These are phyloP conservation scores for Alternaria burnsii DNA, from an alignment of 2,329 filamentous ascomycete species.

Conservation along the genomic window DNA sequence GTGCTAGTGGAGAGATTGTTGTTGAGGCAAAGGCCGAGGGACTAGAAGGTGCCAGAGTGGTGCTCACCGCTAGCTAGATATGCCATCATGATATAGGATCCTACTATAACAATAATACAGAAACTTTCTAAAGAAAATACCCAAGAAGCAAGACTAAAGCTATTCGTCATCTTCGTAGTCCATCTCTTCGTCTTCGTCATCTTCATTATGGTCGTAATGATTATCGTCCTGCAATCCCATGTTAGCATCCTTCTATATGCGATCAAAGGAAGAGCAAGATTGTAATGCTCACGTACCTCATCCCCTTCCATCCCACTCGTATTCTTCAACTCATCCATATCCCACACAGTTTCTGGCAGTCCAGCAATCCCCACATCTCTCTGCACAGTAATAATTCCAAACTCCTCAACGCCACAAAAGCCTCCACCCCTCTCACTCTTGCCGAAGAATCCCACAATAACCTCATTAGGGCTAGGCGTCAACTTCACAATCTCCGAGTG, in stretches of 20 bases:
- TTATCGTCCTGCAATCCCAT: background rate
- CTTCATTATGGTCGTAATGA: background rate
- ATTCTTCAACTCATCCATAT: constrained; percentile 56
- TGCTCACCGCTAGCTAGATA: constrained; percentile 11
- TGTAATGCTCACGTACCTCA: background rate
- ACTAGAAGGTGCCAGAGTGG: constrained; percentile 13
- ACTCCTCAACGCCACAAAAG: constrained; percentile 46
- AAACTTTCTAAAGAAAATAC: too few relatives aligned
- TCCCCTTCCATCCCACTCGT: constrained; percentile 18
- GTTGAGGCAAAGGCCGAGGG: constrained; percentile 18
- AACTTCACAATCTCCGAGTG: constrained; percentile 28
- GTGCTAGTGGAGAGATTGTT: constrained; percentile 20
- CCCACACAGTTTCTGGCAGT: constrained; percentile 54
- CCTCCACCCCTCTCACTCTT: constrained; percentile 36
- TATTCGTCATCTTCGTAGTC: background rate
- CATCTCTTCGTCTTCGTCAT: background rate
- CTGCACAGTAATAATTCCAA: constrained; percentile 60
- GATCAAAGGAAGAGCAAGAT: constrained; percentile 9
- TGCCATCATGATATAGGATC: too few relatives aligned
- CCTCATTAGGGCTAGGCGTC: constrained; percentile 47
- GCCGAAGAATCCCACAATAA: constrained; percentile 60
- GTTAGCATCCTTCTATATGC: background rate
- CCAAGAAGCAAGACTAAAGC: background rate
- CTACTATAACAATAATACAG: too few relatives aligned
- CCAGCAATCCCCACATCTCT: constrained; percentile 51